Evolutionary conservation across 2,329 filamentous ascomycete species (phyloP).

Genomic region (Monilinia fructicola): DNA sequence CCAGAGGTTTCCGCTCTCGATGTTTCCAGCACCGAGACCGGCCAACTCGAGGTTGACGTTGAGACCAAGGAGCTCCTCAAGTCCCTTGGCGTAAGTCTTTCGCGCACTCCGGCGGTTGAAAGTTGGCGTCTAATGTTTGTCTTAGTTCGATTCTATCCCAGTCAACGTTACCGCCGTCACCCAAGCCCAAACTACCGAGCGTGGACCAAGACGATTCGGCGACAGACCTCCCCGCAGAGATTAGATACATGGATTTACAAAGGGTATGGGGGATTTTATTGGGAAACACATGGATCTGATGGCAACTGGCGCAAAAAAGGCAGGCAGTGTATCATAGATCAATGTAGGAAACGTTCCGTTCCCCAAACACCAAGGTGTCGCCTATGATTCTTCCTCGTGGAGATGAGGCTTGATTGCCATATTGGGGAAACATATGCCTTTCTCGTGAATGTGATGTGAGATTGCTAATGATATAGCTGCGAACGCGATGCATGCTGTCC

Average conservation of each 20-base stretch:
- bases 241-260: constrained; percentile 42
- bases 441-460: constrained; percentile 24
- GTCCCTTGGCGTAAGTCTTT: constrained; percentile 86
- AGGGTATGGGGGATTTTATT: constrained; percentile 29
- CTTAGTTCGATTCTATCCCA: constrained; percentile 92
- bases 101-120: not conserved
- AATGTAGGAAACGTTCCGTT: constrained; percentile 51
- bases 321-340: constrained; percentile 53
- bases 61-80: constrained; percentile 99
- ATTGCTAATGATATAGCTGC: constrained; percentile 16
- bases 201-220: constrained; percentile 69
- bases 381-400: constrained; percentile 63
- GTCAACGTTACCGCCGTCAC: constrained; percentile 92
- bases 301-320: constrained; percentile 38
- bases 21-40: constrained; percentile 93
- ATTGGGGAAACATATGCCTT: constrained; percentile 28
- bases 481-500: not conserved
- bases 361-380: constrained; percentile 75
- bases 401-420: constrained; percentile 95
- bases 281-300: constrained; percentile 35
- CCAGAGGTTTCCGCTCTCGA: constrained; percentile 98
- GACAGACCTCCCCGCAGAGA: constrained; percentile 55
- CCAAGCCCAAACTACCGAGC: constrained; percentile 84
- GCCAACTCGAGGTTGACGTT: constrained; percentile 89
- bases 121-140: constrained; percentile 39